Evolutionary conservation across 2,329 filamentous ascomycete genomes (phyloP).

Genomic region (Hymenoscyphus salicellus): DNA sequence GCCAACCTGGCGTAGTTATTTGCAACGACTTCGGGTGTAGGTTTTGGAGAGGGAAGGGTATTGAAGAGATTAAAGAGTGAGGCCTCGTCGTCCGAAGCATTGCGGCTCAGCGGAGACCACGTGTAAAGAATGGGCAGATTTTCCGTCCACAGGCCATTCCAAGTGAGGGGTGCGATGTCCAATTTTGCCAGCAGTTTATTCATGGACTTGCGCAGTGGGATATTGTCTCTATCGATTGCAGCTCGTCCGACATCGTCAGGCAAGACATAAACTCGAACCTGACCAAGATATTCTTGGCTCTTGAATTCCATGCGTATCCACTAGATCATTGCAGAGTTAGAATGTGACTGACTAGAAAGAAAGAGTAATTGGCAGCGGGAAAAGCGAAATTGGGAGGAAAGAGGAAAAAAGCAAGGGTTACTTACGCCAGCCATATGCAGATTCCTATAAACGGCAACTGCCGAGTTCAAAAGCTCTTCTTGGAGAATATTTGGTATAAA

Average conservation of each 20-base stretch:
- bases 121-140: conserved; percentile 36
- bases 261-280: conserved; percentile 58
- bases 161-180: conserved; percentile 54
- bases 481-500: conserved; percentile 24
- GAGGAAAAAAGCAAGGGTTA: neutral
- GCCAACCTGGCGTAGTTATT: conserved; percentile 52
- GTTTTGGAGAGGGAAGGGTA: conserved; percentile 64
- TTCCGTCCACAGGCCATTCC: conserved; percentile 47
- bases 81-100: conserved; percentile 37
- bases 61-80: conserved; percentile 73
- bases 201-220: conserved; percentile 46
- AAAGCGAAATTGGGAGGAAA: neutral
- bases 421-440: conserved; percentile 17
- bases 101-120: conserved; percentile 36
- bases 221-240: conserved; percentile 49
- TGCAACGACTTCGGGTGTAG: conserved; percentile 47
- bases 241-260: conserved; percentile 62
- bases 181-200: conserved; percentile 49
- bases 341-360: neutral
- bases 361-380: neutral
- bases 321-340: neutral
- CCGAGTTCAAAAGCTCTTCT: conserved; percentile 19
- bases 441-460: conserved; percentile 18
- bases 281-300: conserved; percentile 22
- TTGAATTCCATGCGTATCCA: conserved; percentile 36